Evolutionary conservation across 1,284 basidiomycete species (phyloP), one percentile per base, ranked within the genome.

Genomic region (Neotropicomus parvogracilis): DNA sequence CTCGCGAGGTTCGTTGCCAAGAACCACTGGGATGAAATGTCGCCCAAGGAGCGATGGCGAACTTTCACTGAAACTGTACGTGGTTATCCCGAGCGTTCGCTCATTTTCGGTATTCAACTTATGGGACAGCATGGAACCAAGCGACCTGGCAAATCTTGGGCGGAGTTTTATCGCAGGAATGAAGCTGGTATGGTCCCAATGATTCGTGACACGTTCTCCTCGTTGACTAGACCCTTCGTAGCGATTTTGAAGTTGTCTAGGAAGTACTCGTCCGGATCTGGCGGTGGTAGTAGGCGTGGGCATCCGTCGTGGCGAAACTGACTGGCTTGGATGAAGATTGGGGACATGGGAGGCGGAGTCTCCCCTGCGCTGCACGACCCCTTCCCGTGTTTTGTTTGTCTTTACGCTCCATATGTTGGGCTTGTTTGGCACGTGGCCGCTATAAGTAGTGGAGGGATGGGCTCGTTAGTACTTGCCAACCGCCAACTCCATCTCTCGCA

Each of bases 111-210:
- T 12, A 39, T 35, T 35, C 24, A 13, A 38, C 48, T 55, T 12
- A 53, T 38, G 33, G 28, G 17, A 13, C 19, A 75, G 72, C 57
- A 78, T 58, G 75, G 76, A 59, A 65, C 62, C 10, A 59, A 52
- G 27, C 71, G 84, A 52, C 72, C 77, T 21, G 59, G 64, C 5
- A 80, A 77, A 55, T 72, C 81, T 5, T 86, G 83, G 80, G 70
- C 65, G 14, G 79, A 83, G 59, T 78, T 74, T 53, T 83, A 79
- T 57, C 72, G 80, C 27, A 67, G 66, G 46, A 69, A 77, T 53
- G 73, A 78, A 58, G 51, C 63, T 54, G 67, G 83, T 83, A 62
- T 40, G 61, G 40, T 36, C 27, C 10, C 24, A n/a, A 66, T 50
- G 38, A 38, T 51, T 26, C 14, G 17, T 49, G 20, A 27, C 13